Evolutionary conservation across 163 green algal genomes (phyloP).

Genomic region (Chlorella variabilis): DNA sequence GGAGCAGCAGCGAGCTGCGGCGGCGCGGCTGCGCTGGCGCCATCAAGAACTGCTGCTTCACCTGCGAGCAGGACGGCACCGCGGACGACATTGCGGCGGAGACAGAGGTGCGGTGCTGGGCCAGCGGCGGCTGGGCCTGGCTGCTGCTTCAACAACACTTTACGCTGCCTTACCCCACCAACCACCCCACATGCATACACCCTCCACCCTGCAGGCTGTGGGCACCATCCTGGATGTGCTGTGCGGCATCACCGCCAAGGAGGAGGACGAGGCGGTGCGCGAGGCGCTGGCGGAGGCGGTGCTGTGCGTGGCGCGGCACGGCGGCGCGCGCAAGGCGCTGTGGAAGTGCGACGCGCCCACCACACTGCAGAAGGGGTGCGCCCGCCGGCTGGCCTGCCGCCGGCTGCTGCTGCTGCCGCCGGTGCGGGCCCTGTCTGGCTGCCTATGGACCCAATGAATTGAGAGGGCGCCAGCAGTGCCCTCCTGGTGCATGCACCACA

Average conservation of each 20-base stretch:
- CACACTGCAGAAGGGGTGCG: constrained; percentile 60
- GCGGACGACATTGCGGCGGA: constrained; percentile 58
- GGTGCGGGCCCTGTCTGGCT: too few species aligned
- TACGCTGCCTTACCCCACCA: too few species aligned
- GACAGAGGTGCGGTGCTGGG: constrained; percentile 12
- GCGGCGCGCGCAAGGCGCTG: constrained; percentile 57
- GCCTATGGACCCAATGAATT: too few species aligned
- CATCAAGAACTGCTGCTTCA: constrained; percentile 78
- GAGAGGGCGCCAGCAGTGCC: too few species aligned
- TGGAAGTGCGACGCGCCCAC: constrained; percentile 66
- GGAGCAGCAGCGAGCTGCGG: constrained; percentile 50
- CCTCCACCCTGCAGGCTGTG: constrained; percentile 44
- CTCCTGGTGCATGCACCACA: too few species aligned
- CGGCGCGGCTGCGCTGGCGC: constrained; percentile 64
- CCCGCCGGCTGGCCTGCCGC: too few species aligned
- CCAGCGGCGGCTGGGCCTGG: not conserved
- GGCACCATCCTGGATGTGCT: constrained; percentile 58
- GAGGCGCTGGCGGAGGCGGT: constrained; percentile 74
- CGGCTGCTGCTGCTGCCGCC: too few species aligned
- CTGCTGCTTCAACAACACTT: too few species aligned
- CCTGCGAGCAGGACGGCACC: constrained; percentile 72
- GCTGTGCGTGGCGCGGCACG: constrained; percentile 64
- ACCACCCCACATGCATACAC: not conserved
- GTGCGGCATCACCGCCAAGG: constrained; percentile 44
- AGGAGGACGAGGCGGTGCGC: constrained; percentile 62